Conservation (phyloP, 164 flowering plant genomes). For the Hamamelis virginiana region DNA sequence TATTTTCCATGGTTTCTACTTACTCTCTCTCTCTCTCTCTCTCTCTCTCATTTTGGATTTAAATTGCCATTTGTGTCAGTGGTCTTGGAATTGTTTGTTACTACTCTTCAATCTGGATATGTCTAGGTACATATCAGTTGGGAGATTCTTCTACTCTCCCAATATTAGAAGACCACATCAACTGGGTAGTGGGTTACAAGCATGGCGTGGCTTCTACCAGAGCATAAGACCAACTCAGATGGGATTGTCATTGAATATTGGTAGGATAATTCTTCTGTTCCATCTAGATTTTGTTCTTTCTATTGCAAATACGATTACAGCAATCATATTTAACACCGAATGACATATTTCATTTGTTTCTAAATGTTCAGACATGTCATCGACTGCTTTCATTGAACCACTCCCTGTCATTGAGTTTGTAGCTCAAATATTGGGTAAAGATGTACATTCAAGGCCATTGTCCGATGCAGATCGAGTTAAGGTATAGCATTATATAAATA, state of each 20-base stretch:
- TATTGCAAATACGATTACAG: not conserved
- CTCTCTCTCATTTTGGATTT: not conserved
- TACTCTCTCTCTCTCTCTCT: too few species aligned
- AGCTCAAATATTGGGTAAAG: slow-evolving; percentile 49
- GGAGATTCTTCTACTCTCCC: slow-evolving; percentile 59
- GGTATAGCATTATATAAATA: slow-evolving; percentile 29
- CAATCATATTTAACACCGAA: not conserved
- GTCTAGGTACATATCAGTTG: slow-evolving; percentile 44
- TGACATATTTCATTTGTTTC: not conserved
- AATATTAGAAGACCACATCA: slow-evolving; percentile 36
- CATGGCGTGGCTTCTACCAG: slow-evolving; percentile 84
- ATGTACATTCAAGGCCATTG: slow-evolving; percentile 49
- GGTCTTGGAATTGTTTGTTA: not conserved
- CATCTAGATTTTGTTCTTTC: not conserved
- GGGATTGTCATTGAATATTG: slow-evolving; percentile 81
- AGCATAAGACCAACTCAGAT: slow-evolving; percentile 74
- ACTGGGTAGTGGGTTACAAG: slow-evolving; percentile 60
- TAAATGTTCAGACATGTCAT: slow-evolving; percentile 51
- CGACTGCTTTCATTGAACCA: slow-evolving; percentile 74
- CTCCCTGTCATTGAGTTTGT: slow-evolving; percentile 78
- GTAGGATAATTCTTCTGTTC: slow-evolving; percentile 23
- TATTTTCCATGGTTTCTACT: not conserved
- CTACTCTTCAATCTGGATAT: not conserved
- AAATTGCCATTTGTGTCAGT: not conserved
- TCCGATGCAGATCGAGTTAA: slow-evolving; percentile 74